Evolutionary conservation across 2,329 filamentous ascomycete genomes (phyloP), one percentile per base, ranked within the genome.

Genomic region (Leptographium lundbergii): DNA sequence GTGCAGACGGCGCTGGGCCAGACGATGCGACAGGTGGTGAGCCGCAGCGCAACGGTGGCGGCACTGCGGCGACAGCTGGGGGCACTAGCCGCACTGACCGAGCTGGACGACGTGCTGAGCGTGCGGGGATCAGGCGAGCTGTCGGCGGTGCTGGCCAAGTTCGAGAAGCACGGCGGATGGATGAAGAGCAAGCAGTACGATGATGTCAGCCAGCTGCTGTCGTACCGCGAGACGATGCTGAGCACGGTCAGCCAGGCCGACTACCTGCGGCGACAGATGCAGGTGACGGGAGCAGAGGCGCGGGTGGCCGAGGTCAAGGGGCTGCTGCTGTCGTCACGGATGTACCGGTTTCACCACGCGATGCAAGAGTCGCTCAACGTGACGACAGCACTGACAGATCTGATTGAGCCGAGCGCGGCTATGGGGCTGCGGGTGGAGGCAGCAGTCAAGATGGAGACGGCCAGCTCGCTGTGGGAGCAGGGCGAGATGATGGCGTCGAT

Each of bases 391-490:
- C 77, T 99, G n/a, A 88, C 84, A 14, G 84, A 89, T 59, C 78
- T 97, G 29, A 82, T 91, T n/a, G 69, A 76, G 6, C 76, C 84
- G 4, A 94, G 88, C 68, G 78, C 80, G 61, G 76, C 81, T 0
- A 71, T 89, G n/a, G 89, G 87, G 0, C 73, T 97, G 2, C 81
- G 85, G 60, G 82, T 96, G 52, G 87, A 91, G 67, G 88, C 85
- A 14, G 85, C 85, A 14, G 82, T 91, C 47, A 84, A 86, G 63
- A 81, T 92, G 58, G 94, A 97, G 70, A 82, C 89, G 9, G 91
- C 95, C 13, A 90, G 88, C 66, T 90, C 95, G 7, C 75, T 99
- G 1, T 99, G 94, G 92, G 90, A 95, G 62, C 88, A 96, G 68
- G 91, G 91, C 14, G 92, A 99, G 70, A 89, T 89, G 75, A 83